These are phyloP conservation scores for Lasiodiplodia sp. DNA, from an alignment of 2,329 filamentous ascomycete species.

Conservation along the genomic window DNA sequence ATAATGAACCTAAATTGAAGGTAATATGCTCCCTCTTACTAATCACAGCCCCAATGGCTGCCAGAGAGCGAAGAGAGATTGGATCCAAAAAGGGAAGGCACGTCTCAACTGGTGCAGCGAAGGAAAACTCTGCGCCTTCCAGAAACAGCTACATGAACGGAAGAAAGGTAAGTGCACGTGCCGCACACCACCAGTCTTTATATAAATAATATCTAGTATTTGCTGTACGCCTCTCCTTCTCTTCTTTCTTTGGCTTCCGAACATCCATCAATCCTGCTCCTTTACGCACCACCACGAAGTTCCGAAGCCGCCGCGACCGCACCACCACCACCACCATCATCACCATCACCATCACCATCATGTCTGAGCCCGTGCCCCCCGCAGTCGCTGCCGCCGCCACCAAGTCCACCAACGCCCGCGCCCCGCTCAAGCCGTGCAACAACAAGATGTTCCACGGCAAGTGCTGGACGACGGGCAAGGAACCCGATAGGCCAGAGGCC, in stretches of 20 bases:
- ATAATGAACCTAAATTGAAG: background rate
- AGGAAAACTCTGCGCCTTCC: background rate
- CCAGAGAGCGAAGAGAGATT: background rate
- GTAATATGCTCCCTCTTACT: background rate
- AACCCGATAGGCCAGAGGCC: background rate
- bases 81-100: background rate
- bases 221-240: background rate
- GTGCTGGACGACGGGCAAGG: background rate
- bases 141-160: background rate
- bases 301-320: background rate
- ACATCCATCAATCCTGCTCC: background rate
- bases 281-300: background rate
- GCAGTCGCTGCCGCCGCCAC: background rate
- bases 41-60: background rate
- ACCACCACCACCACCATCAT: background rate
- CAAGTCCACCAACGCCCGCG: background rate
- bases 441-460: background rate
- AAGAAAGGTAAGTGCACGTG: background rate
- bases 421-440: background rate
- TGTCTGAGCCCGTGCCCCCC: background rate
- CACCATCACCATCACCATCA: background rate
- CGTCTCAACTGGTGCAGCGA: background rate
- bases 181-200: background rate
- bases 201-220: background rate
- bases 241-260: background rate